These are phyloP conservation scores for Clavaria fumosa DNA, from an alignment of 768 basidiomycete genomes.

Conservation along the genomic window DNA sequence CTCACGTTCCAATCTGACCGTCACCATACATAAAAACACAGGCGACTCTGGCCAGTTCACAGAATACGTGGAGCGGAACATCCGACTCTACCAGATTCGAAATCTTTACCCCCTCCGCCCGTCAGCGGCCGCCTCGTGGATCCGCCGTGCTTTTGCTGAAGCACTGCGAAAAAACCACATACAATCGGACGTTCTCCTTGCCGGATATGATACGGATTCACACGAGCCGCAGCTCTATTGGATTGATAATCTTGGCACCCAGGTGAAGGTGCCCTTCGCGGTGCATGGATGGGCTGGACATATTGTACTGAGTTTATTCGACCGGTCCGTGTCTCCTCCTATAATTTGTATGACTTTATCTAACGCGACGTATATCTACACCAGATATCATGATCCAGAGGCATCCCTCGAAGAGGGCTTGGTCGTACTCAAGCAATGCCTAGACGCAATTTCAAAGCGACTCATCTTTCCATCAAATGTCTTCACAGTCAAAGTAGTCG, in stretches of 20 bases:
- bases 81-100: slow-evolving; percentile 91
- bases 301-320: slow-evolving; percentile 83
- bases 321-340: slow-evolving; percentile 40
- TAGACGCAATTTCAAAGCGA: slow-evolving; percentile 77
- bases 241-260: slow-evolving; percentile 92
- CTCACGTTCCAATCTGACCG: no score
- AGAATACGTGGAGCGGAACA: slow-evolving; percentile 90
- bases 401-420: slow-evolving; percentile 77
- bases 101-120: slow-evolving; percentile 84
- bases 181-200: slow-evolving; percentile 85
- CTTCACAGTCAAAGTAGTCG: slow-evolving; percentile 84
- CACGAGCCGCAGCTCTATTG: slow-evolving; percentile 73
- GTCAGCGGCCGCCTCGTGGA: slow-evolving; percentile 87
- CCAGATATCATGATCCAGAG: slow-evolving; percentile 82
- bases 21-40: slow-evolving; percentile 15
- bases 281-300: slow-evolving; percentile 94
- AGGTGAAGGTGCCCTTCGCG: slow-evolving; percentile 77
- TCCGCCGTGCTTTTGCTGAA: slow-evolving; percentile 78
- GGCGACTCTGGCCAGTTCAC: slow-evolving; percentile 96
- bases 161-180: slow-evolving; percentile 74
- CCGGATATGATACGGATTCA: slow-evolving; percentile 76
- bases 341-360: background rate
- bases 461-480: slow-evolving; percentile 63
- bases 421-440: slow-evolving; percentile 69
- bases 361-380: background rate